Percentiles rank a stretch among this genome's conserved stretches.
Conservation (phyloP, 2,329 filamentous ascomycete species). For the Fusarium decemcellulare region DNA sequence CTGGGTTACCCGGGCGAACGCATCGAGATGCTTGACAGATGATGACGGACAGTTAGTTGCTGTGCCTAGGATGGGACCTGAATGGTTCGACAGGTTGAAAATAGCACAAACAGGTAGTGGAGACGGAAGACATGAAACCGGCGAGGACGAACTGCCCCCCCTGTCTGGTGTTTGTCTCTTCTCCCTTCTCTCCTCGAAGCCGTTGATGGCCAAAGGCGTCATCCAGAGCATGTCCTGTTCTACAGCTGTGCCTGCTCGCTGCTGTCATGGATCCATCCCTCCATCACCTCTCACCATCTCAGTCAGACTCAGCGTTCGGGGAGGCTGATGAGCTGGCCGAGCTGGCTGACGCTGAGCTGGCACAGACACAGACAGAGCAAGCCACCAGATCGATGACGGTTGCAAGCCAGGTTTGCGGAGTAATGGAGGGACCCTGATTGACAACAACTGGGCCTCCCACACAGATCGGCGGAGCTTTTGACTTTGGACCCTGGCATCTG, state of each 20-base stretch:
- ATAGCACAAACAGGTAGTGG: neutral
- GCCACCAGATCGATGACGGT: conserved; percentile 32
- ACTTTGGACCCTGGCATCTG: conserved; percentile 16
- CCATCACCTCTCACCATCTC: neutral
- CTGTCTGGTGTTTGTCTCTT: neutral
- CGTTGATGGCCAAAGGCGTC: neutral
- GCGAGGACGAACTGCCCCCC: neutral
- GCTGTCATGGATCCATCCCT: neutral
- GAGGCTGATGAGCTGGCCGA: conserved; percentile 4
- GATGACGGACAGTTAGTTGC: neutral
- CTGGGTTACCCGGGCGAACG: neutral
- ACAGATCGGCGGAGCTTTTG: conserved; percentile 21
- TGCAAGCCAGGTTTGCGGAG: conserved; percentile 2
- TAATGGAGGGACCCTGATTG: conserved; percentile 37
- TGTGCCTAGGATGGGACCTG: neutral
- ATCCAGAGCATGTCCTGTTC: neutral
- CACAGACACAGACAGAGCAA: neutral
- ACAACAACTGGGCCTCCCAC: conserved; percentile 5
- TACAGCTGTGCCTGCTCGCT: neutral
- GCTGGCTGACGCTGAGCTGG: neutral
- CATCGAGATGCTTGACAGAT: neutral
- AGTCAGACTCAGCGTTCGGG: neutral
- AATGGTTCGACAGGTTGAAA: neutral
- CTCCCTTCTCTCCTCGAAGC: neutral
- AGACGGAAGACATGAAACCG: neutral